Conservation (phyloP, 78 protist species). For the Dictyostelium purpureum region DNA sequence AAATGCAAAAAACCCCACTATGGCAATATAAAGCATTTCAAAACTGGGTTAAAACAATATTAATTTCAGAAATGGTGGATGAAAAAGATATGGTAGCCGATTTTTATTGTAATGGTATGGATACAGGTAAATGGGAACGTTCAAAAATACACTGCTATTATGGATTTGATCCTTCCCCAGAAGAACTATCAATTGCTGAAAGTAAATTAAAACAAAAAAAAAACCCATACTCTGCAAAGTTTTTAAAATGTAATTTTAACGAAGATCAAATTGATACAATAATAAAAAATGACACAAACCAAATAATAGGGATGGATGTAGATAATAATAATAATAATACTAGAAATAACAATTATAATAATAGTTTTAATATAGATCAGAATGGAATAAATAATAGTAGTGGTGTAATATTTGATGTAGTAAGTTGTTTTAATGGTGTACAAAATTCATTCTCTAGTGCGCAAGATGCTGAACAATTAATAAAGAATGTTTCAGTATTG, state of each 20-base stretch:
- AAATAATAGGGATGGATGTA: neutral
- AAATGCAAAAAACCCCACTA: conserved; percentile 37
- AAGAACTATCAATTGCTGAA: conserved; percentile 18
- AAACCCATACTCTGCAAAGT: conserved; percentile 38
- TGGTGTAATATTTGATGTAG: conserved; percentile 8
- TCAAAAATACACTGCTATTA: conserved; percentile 57
- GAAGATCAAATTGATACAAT: neutral
- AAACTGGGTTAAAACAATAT: conserved; percentile 74
- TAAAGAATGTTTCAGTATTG: conserved; percentile 33
- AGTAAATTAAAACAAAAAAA: conserved; percentile 46
- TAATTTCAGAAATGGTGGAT: conserved; percentile 77
- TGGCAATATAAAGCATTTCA: conserved; percentile 76
- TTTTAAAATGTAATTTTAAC: conserved; percentile 15
- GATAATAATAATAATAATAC: neutral
- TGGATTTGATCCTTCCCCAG: conserved; percentile 18
- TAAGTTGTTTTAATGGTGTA: conserved; percentile 74
- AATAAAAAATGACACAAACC: neutral
- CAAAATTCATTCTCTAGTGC: conserved; percentile 53
- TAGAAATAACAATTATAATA: neutral
- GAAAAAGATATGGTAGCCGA: conserved; percentile 36
- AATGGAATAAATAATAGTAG: neutral
- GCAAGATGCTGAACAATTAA: conserved; percentile 25
- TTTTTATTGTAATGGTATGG: conserved; percentile 68
- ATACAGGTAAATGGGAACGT: conserved; percentile 77
- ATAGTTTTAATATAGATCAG: neutral